These are phyloP conservation scores for Sistotremastrum suecicum DNA, from an alignment of 768 basidiomycete species.

Conservation along the genomic window DNA sequence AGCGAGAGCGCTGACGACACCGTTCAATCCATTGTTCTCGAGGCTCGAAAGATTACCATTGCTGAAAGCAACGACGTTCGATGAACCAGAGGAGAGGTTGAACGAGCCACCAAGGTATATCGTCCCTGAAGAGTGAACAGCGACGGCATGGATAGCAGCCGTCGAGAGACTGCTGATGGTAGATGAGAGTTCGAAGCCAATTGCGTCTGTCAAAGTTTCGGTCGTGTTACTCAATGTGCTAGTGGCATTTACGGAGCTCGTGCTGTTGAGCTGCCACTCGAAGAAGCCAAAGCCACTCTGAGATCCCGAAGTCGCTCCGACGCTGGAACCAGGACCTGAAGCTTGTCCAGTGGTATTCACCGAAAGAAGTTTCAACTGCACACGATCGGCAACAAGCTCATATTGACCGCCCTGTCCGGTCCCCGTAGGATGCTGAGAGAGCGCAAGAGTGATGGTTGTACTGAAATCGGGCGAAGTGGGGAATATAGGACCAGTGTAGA, in stretches of 20 bases:
- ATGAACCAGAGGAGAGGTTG: conserved; percentile 36
- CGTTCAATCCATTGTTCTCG: conserved; percentile 63
- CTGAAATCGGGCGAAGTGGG: conserved; percentile 59
- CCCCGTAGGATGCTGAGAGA: conserved; percentile 53
- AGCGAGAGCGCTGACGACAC: conserved; percentile 55
- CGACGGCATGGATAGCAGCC: conserved; percentile 37
- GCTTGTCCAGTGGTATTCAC: conserved; percentile 27
- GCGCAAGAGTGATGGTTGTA: conserved; percentile 58
- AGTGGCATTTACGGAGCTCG: conserved; percentile 40
- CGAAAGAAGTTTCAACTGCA: conserved; percentile 67
- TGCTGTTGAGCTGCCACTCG: conserved; percentile 60
- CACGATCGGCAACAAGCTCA: conserved; percentile 71
- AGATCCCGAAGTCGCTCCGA: conserved; percentile 17
- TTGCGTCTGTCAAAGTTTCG: conserved; percentile 49
- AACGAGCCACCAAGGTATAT: conserved; percentile 74
- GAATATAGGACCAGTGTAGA: conserved; percentile 80
- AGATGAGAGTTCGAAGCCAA: conserved; percentile 40
- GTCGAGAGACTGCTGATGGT: conserved; percentile 23
- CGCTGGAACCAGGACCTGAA: conserved; percentile 18
- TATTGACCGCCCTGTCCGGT: conserved; percentile 53
- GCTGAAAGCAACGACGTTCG: conserved; percentile 65
- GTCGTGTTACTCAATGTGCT: conserved; percentile 50
- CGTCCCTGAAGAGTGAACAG: conserved; percentile 48
- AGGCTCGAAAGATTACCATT: conserved; percentile 39
- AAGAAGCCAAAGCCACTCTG: conserved; percentile 68